These are phyloP conservation scores for Strobilomyces dryophilus DNA, from an alignment of 768 basidiomycete species.

Conservation along the genomic window DNA sequence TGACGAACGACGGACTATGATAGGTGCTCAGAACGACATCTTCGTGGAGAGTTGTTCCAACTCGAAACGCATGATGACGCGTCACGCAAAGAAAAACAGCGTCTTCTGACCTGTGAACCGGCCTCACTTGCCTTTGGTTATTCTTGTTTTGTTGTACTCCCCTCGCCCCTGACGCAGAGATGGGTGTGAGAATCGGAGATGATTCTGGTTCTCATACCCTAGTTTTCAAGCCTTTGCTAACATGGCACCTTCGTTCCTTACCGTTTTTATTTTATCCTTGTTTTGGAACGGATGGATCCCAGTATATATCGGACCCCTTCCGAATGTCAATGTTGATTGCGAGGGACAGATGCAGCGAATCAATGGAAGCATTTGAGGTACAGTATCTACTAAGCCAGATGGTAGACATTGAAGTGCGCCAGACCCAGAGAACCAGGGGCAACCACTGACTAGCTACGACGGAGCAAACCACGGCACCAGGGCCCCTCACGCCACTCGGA, in stretches of 20 bases:
- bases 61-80: not conserved
- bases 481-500: too few species aligned
- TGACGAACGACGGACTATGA: not conserved
- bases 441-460: too few species aligned
- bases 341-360: too few species aligned
- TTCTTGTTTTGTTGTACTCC: too few species aligned
- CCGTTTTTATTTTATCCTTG: too few species aligned
- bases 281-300: not conserved
- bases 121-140: not conserved
- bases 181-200: not conserved
- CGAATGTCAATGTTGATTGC: not conserved
- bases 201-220: not conserved
- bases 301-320: not conserved
- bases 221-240: not conserved
- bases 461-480: too few species aligned
- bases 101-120: not conserved
- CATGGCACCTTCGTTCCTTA: not conserved
- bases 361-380: too few species aligned
- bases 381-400: too few species aligned
- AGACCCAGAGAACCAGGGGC: too few species aligned
- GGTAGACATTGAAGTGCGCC: too few species aligned
- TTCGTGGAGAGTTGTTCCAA: not conserved
- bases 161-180: not conserved
- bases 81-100: not conserved
- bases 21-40: slow-evolving; percentile 18